Conservation (phyloP, 148 eudicot species). For the Cornus florida region DNA sequence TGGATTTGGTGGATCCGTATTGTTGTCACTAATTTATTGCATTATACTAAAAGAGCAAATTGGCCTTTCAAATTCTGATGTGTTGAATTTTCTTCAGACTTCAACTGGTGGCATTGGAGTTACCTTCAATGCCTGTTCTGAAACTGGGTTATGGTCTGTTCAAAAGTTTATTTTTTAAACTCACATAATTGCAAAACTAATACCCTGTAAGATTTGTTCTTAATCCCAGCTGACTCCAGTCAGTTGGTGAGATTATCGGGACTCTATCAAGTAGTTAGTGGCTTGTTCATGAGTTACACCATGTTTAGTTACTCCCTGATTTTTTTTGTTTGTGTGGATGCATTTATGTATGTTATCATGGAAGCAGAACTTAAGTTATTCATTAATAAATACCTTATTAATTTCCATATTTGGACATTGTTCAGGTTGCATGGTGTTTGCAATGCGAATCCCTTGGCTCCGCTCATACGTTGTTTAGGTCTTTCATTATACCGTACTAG, state of each 20-base stretch:
- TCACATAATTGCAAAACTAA: neutral
- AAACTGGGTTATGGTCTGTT: neutral
- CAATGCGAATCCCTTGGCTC: conserved; percentile 97
- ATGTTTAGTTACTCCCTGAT: neutral
- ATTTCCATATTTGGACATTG: neutral
- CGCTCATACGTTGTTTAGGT: conserved; percentile 81
- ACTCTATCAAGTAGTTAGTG: too few species aligned
- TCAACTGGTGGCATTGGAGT: neutral
- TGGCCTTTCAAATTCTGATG: neutral
- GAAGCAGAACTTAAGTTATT: neutral
- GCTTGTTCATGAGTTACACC: too few species aligned
- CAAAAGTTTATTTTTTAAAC: neutral
- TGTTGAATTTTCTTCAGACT: neutral
- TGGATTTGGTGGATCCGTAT: too few species aligned
- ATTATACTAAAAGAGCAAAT: neutral
- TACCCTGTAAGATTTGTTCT: neutral
- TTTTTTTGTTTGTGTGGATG: neutral
- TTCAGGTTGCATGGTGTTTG: conserved; percentile 98
- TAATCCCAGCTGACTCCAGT: neutral
- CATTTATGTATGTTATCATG: neutral
- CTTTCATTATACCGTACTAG: conserved; percentile 91
- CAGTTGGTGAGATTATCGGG: neutral
- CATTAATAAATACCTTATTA: neutral
- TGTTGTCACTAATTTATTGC: too few species aligned
- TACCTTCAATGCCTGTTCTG: neutral